Evolutionary conservation across 2,329 filamentous ascomycete species (phyloP).

Genomic region (Pseudocercospora fijiensis): DNA sequence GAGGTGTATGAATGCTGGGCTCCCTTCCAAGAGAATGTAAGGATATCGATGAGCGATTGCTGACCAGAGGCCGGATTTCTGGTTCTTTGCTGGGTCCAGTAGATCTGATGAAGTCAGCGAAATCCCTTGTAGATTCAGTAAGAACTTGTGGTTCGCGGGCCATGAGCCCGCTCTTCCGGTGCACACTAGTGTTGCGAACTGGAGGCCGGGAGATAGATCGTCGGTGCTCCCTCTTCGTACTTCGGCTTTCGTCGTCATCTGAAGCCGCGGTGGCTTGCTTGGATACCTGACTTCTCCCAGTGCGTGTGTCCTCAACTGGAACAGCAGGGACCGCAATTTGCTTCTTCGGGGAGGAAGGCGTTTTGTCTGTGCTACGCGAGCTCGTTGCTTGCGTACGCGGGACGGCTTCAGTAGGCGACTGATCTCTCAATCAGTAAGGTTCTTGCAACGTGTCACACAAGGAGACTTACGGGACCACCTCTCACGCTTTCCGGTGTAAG

Average conservation of each 20-base stretch:
- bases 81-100: conserved; percentile 62
- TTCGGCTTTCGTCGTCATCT: conserved; percentile 18
- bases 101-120: conserved; percentile 85
- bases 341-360: conserved; percentile 15
- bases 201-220: conserved; percentile 36
- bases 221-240: conserved; percentile 26
- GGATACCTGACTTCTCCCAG: conserved; percentile 24
- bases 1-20: conserved; percentile 14
- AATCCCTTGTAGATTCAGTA: conserved; percentile 72
- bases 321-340: conserved; percentile 10
- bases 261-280: conserved; percentile 27
- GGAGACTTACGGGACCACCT: conserved; percentile 44
- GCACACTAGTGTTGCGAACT: conserved; percentile 35
- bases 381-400: conserved; percentile 13
- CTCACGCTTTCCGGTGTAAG: conserved; percentile 50
- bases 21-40: conserved; percentile 20
- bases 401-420: conserved; percentile 19
- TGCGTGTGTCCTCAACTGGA: conserved; percentile 20
- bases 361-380: conserved; percentile 19
- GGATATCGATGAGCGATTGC: conserved; percentile 30
- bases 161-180: conserved; percentile 37
- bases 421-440: conserved; percentile 4
- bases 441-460: background rate
- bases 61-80: conserved; percentile 24
- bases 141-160: conserved; percentile 73